Base-by-base conservation (phyloP, 2,329 filamentous ascomycete genomes). In the Aplosporella prunicola region DNA sequence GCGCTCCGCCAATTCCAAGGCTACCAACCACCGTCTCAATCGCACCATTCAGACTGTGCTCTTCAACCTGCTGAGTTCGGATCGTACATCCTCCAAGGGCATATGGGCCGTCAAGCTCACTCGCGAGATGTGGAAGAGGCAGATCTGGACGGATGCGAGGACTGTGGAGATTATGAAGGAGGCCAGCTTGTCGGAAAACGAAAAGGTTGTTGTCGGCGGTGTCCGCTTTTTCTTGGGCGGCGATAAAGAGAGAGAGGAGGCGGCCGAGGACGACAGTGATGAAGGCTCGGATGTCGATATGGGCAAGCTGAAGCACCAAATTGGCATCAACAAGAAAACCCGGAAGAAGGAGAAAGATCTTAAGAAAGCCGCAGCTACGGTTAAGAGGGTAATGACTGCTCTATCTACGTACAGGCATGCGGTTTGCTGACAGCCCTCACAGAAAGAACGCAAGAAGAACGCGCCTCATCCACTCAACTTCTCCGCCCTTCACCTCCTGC, bases 111-210 rank as follows among this genome's bases (percentile, higher is more conserved):
- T 95, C 43, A 95, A 95, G 61, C 74, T 98, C 46, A 93, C 88
- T 4, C 75, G 89, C 44, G 91, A 98, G 65, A 68, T 98, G 53
- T 98, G 91, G 91, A 93, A 88, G 63, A 76, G 89, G 31, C 88
- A 95, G 51, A 80, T 96, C 45, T 98, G 91, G 91, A 86, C 83
- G 8, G 91, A 98, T 52, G 76, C 87, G 2, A 91, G 88, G 58
- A 80, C 89, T 0, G 91, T 96, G n/a, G 87, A 94, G 52, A 84
- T 96, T 47, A 96, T 98, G 88, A 93, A 93, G 63, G 83, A 94
- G 62, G 87, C 89, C 0, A 79, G 81, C 38, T 64, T 98, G 40
- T 78, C 85, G 3, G 82, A 94, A 35, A 93, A 95, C 49, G 85
- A 93, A 51, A 98, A 98, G 64, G 87, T 96, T 3, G 76, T 91